Evolutionary conservation across 768 basidiomycete species (phyloP).

Genomic region (Leccinum uliginosum): DNA sequence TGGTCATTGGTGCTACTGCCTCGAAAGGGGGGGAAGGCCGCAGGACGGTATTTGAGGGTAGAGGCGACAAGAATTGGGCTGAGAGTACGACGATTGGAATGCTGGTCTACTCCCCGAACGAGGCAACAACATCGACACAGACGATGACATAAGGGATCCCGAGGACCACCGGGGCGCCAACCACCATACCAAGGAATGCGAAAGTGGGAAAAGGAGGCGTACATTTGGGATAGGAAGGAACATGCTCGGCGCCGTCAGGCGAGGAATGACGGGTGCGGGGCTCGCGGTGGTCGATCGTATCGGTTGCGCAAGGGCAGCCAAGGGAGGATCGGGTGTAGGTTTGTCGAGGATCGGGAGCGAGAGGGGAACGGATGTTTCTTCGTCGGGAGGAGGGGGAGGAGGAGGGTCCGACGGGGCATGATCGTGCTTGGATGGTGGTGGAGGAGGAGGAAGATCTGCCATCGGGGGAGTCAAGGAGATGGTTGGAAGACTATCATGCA

Average conservation of each 20-base stretch:
- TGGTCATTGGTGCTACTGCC: conserved; percentile 1
- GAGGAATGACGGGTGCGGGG: conserved; percentile 47
- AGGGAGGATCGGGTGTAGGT: conserved; percentile 41
- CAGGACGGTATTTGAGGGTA: conserved; percentile 1
- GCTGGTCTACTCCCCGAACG: background rate
- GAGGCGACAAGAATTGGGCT: conserved; percentile 1
- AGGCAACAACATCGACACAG: conserved; percentile 32
- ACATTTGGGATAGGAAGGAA: conserved; percentile 90
- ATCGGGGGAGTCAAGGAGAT: conserved; percentile 3
- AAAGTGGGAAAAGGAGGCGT: conserved; percentile 46
- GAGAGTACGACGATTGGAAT: background rate
- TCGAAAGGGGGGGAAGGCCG: conserved; percentile 4
- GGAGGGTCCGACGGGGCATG: background rate
- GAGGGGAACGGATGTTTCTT: conserved; percentile 40
- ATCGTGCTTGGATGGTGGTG: conserved; percentile 2
- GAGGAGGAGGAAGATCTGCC: background rate
- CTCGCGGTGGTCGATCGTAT: conserved; percentile 3
- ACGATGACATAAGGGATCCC: conserved; percentile 32
- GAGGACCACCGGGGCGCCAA: conserved; percentile 38
- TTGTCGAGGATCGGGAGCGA: conserved; percentile 42
- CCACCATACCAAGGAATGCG: conserved; percentile 58
- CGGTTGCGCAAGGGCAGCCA: conserved; percentile 36
- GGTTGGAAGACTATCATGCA: background rate
- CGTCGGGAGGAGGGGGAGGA: background rate
- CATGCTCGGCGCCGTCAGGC: conserved; percentile 69